A percentile compares a stretch with the other conserved stretches of the same genome.
These are phyloP conservation scores for Termitomyces sp. DNA, from an alignment of 768 basidiomycete genomes.

Conservation along the genomic window DNA sequence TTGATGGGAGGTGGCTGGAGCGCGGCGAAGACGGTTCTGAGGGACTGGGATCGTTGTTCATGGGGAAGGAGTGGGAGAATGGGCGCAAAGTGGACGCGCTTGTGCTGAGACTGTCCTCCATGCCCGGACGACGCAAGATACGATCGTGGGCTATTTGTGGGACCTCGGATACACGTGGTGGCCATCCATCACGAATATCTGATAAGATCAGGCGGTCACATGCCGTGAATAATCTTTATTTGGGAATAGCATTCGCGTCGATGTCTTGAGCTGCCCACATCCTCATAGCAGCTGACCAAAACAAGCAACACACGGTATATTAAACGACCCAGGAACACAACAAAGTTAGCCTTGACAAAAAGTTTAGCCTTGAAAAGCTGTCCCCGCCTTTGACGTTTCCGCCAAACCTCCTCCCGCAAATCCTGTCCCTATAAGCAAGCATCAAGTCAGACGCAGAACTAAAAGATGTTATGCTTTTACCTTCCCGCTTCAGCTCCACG, in stretches of 20 bases:
- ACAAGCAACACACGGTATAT: too few relatives aligned
- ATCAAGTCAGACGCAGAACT: not conserved
- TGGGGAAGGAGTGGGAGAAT: slow-evolving; percentile 3
- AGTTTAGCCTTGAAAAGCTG: slow-evolving; percentile 78
- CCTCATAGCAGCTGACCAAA: too few relatives aligned
- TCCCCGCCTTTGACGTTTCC: slow-evolving; percentile 74
- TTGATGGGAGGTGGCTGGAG: slow-evolving; percentile 56
- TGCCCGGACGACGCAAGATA: slow-evolving; percentile 1
- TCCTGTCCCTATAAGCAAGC: slow-evolving; percentile 62
- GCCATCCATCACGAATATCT: too few relatives aligned
- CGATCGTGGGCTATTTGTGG: too few relatives aligned
- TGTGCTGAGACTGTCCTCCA: slow-evolving; percentile 30
- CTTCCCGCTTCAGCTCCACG: slow-evolving; percentile 85
- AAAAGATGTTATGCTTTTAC: slow-evolving; percentile 33
- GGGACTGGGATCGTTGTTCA: slow-evolving; percentile 10
- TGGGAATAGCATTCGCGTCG: too few relatives aligned
- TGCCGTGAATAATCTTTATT: too few relatives aligned
- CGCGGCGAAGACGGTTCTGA: slow-evolving; percentile 45
- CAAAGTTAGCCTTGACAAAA: too few relatives aligned
- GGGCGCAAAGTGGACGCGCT: slow-evolving; percentile 37
- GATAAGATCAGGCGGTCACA: too few relatives aligned
- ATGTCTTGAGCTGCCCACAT: too few relatives aligned
- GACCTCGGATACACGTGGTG: too few relatives aligned
- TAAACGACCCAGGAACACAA: too few relatives aligned
- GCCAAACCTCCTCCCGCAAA: slow-evolving; percentile 94